phyloP scores from a whole-genome alignment of 176 grass and related monocot genomes.

The Bothriochloa decipiens region DNA sequence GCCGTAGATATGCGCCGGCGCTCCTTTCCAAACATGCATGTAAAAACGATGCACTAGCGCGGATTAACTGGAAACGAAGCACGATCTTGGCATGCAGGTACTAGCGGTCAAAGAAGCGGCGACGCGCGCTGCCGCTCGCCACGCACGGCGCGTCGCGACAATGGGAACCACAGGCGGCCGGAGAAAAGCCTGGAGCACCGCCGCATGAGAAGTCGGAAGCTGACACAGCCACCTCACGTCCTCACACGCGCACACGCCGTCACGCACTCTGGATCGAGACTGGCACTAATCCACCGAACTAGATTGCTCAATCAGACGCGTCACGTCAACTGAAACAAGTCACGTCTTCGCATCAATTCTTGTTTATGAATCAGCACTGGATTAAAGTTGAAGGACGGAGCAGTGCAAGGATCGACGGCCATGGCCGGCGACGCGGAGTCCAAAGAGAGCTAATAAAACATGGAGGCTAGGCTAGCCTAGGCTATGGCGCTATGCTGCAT shows the following conservation, averaged over 20 bases:
- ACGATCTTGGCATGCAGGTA: slow-evolving; percentile 31
- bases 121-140: slow-evolving; percentile 21
- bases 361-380: not conserved
- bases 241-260: not conserved
- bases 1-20: not conserved
- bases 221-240: slow-evolving; percentile 17
- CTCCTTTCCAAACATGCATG: not conserved
- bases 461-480: slow-evolving; percentile 28
- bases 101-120: slow-evolving; percentile 33
- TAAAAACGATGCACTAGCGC: not conserved
- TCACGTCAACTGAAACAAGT: not conserved
- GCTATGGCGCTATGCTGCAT: not conserved
- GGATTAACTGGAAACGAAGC: slow-evolving; percentile 4
- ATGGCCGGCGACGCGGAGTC: not conserved
- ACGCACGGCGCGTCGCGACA: slow-evolving; percentile 42
- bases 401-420: slow-evolving; percentile 7
- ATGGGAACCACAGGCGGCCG: slow-evolving; percentile 1
- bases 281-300: not conserved
- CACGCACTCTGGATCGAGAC: not conserved
- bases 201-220: slow-evolving; percentile 38
- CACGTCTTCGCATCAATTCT: not conserved
- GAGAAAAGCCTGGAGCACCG: slow-evolving; percentile 31
- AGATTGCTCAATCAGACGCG: slow-evolving; percentile 17
- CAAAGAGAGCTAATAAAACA: slow-evolving; percentile 21
- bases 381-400: not conserved